Evolutionary conservation across 2,329 filamentous ascomycete species (phyloP), one percentile per base, ranked within the genome.

Genomic region (Botrytis sinoallii): DNA sequence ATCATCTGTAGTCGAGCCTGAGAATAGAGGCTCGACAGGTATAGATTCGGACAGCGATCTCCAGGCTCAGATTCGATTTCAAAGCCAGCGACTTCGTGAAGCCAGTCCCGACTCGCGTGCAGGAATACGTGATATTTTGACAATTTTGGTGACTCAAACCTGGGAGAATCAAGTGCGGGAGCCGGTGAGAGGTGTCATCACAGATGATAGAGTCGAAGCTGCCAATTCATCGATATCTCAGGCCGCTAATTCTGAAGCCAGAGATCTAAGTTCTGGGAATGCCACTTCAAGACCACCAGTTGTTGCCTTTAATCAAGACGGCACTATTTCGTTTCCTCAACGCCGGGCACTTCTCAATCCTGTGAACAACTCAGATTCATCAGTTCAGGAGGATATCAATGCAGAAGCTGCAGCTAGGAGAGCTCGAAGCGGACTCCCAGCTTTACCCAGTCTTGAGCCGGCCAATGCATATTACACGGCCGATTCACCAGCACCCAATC

Each of bases 171-270:
- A n/a, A 29, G 18, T 25, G 38, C 38, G 4, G 16, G 38, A 29
- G 5, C 38, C 10, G 20, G 25, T n/a, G 16, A 29, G 60, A 20
- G 7, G 18, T 20, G 9, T 29, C 25, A 1, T 20, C 18, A 3
- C 1, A 29, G 6, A 8, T 0, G 6, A 9, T 29, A 1, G 1
- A 18, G 7, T 8, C 18, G n/a, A 0, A 29, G 3, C 52, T 32
- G n/a, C 14, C 3, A 2, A 2, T 57, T 1, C 14, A 4, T 18
- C 6, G 6, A 57, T 1, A 57, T 1, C 52, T 9, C 52, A 16
- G 0, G 7, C 52, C 25, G 6, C n/a, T 57, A 3, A 4, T 7
- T 3, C 52, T 18, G 14, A 18, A 18, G 0, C 5, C n/a, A 32
- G 52, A 18, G 52, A 57, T 29, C 6, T 6, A 18, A 29, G 2